Evolutionary conservation across 345 rosid species (phyloP), one percentile per base, ranked within the genome.

Genomic region (Brassica nigra): DNA sequence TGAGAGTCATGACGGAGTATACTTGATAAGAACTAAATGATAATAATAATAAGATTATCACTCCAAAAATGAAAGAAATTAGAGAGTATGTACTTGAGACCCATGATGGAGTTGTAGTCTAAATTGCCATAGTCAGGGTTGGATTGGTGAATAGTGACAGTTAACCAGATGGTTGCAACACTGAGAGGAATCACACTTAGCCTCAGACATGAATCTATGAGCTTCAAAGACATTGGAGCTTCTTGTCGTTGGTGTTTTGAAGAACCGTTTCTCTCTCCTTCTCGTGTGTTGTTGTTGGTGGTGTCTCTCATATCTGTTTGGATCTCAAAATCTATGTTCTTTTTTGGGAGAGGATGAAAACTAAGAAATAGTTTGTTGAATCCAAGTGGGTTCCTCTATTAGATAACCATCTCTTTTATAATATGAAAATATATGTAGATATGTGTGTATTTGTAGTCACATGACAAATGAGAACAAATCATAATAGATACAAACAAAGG

Each of bases 121-220:
- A 93, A 18, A 14, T 62, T 69, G 28, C 97, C 98, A 74, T 82
- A 92, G 82, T 61, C 83, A 87, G 78, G 76, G 78, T 88, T 88
- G 11, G 86, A 85, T 59, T 91, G 90, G 34, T 82, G 87, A 76
- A 88, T 89, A 23, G 97, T 88, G 33, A 87, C 89, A 62, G 92
- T 90, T 70, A 95, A 69, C 92, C 96, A 93, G 36, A 95, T 84
- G 82, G 94, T 77, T 70, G 87, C 92, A 78, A 81, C 84, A 81
- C 92, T 87, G 0, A 93, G 88, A 70, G 98, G 99, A 78, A 95
- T 70, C n/a, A 87, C 91, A 64, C 83, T 86, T 36, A 92, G 83
- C 80, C 99, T 86, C 5, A 93, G 92, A 74, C 87, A 87, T 66
- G 72, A 85, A 79, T 93, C 98, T 3, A 90, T 34, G 52, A 88